Evolutionary conservation across 768 basidiomycete genomes (phyloP), one percentile per base, ranked within the genome.

Genomic region (Leccinum fibrillosum): DNA sequence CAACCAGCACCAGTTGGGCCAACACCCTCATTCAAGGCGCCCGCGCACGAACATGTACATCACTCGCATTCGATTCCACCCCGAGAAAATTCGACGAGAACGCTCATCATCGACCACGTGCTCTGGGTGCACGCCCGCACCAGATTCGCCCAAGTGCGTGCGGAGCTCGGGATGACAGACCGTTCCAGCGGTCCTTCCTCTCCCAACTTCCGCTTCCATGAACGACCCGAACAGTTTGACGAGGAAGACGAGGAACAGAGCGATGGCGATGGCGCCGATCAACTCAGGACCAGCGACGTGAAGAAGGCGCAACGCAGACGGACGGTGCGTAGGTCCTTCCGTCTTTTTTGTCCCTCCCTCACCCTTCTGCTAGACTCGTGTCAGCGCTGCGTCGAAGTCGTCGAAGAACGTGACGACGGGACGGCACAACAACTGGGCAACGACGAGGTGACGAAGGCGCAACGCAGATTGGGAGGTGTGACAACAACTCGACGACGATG

Each of bases 41-140:
- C 89, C 8, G 91, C 92, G 1, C 92, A 93, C 73, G 90, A 88
- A 63, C 90, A 92, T 78, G 91, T 91, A 0, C 92, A 93, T 69
- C 90, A 93, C 69, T 74, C 93, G 2, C 91, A 94, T 68, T 85
- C 89, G 2, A 92, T 94, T 32, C 91, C 91, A 2, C 92, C 90
- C 3, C 76, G 89, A 39, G 91, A 94, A 72, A 94, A 93, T 77
- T 89, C 88, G n/a, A 92, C 91, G 8, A 78, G 90, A 32, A 93
- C 90, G 10, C 78, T 93, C 56, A 94, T 93, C 64, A 84, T 94
- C 56, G 92, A 94, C 72, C 89, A 93, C 72, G 85, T 92, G 80
- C 76, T 92, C 51, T 93, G 89, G 89, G 88, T 87, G 7, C 92
- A 93, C 72, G 85, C 81, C 11, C 79, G 86, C 61, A 90, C 91